A percentile compares a stretch with the other conserved stretches of the same genome.
Conservation (phyloP, 768 basidiomycete genomes). For the Leccinum ochraceum region DNA sequence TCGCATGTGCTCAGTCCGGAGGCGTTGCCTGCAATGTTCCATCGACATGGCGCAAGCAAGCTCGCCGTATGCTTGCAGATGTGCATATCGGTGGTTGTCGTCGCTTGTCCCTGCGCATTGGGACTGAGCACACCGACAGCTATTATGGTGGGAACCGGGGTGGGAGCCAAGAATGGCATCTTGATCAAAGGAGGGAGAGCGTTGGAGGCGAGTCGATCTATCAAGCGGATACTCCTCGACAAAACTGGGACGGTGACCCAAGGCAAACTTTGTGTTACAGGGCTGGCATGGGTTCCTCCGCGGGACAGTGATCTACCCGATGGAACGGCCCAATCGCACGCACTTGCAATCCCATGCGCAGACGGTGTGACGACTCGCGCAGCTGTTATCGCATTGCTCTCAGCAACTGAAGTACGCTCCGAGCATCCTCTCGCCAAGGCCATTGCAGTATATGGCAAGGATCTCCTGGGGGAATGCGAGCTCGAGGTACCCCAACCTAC, state of each 20-base stretch:
- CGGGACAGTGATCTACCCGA: conserved; percentile 24
- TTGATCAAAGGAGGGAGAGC: conserved; percentile 97
- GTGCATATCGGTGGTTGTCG: conserved; percentile 97
- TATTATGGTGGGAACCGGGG: conserved; percentile 98
- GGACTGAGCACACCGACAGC: conserved; percentile 97
- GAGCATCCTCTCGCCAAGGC: conserved; percentile 98
- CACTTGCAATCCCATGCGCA: conserved; percentile 39
- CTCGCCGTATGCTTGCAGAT: conserved; percentile 93
- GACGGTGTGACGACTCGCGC: conserved; percentile 63
- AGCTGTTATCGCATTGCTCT: conserved; percentile 76
- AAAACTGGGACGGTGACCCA: conserved; percentile 98
- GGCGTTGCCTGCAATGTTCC: conserved; percentile 82
- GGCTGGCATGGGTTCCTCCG: conserved; percentile 69
- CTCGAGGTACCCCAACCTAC: conserved; percentile 49
- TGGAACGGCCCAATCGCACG: conserved; percentile 8
- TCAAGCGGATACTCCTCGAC: conserved; percentile 86
- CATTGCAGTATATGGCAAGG: conserved; percentile 79
- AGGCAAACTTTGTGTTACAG: conserved; percentile 86
- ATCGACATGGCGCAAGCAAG: conserved; percentile 76
- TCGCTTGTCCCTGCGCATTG: conserved; percentile 97
- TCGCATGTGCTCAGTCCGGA: conserved; percentile 56
- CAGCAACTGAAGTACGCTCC: conserved; percentile 85
- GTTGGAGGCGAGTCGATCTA: conserved; percentile 83
- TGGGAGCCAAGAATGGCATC: conserved; percentile 96
- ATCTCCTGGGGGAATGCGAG: conserved; percentile 46